Evolutionary conservation across 371 early-diverging fungal species (phyloP).

Genomic region (Circinella umbellata): DNA sequence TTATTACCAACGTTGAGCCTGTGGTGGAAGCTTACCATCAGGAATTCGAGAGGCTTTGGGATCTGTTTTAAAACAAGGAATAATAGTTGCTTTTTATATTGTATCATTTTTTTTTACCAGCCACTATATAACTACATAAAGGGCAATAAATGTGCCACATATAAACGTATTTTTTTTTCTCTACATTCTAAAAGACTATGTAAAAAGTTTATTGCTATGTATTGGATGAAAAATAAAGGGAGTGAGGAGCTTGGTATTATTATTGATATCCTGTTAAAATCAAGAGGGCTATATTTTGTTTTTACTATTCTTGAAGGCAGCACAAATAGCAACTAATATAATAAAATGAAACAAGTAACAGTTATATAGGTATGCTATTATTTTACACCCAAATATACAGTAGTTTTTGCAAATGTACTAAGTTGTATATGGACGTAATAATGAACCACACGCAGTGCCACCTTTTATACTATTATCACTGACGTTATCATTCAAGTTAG

Average conservation of each 20-base stretch:
- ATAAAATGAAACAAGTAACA: too few species aligned
- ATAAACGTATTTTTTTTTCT: neutral
- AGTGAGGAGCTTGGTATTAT: neutral
- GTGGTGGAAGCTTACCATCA: slow-evolving; percentile 51
- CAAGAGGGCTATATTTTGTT: too few species aligned
- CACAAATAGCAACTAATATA: too few species aligned
- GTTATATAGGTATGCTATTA: too few species aligned
- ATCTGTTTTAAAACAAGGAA: slow-evolving; percentile 31
- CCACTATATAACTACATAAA: neutral
- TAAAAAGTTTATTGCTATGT: neutral
- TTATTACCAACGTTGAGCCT: slow-evolving; percentile 60
- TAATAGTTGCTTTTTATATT: neutral
- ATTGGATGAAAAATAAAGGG: neutral
- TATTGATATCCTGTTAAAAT: too few species aligned
- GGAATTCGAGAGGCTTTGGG: slow-evolving; percentile 66
- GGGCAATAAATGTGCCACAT: neutral
- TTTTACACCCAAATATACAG: too few species aligned
- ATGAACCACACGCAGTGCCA: too few species aligned
- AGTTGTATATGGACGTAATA: too few species aligned
- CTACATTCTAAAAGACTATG: neutral
- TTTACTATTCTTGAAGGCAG: too few species aligned
- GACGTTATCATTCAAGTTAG: too few species aligned
- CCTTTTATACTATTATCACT: too few species aligned
- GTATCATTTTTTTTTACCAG: neutral
- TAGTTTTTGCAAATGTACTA: too few species aligned